Evolutionary conservation across 2,329 filamentous ascomycete genomes (phyloP).

Genomic region (Alternaria brassicicola): DNA sequence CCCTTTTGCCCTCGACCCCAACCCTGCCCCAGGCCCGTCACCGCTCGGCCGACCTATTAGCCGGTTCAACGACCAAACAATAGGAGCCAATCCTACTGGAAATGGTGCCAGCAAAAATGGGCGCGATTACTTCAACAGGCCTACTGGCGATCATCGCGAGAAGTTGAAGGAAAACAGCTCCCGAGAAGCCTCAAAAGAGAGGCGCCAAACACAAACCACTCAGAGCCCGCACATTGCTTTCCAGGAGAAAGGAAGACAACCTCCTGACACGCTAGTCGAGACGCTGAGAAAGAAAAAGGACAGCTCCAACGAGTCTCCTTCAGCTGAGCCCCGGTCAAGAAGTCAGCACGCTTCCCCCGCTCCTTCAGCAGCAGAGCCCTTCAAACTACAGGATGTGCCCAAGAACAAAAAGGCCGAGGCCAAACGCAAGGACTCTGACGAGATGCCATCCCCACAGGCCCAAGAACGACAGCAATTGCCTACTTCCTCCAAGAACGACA

Average conservation of each 20-base stretch:
- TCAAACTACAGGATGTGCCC: slow-evolving; percentile 82
- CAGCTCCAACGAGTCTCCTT: slow-evolving; percentile 34
- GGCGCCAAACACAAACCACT: slow-evolving; percentile 43
- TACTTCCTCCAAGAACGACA: slow-evolving; percentile 49
- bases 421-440: slow-evolving; percentile 54
- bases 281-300: slow-evolving; percentile 57
- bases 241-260: slow-evolving; percentile 77
- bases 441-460: slow-evolving; percentile 35
- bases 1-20: slow-evolving; percentile 60
- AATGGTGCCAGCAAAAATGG: slow-evolving; percentile 34
- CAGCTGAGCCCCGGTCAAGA: slow-evolving; percentile 57
- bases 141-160: slow-evolving; percentile 49
- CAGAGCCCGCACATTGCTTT: slow-evolving; percentile 88
- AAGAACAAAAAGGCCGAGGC: slow-evolving; percentile 63
- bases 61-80: slow-evolving; percentile 35
- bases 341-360: slow-evolving; percentile 47
- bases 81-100: slow-evolving; percentile 23
- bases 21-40: slow-evolving; percentile 51
- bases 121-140: slow-evolving; percentile 55
- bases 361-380: slow-evolving; percentile 52
- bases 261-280: slow-evolving; percentile 66
- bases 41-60: slow-evolving; percentile 44
- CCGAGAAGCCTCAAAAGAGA: slow-evolving; percentile 54
- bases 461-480: slow-evolving; percentile 40
- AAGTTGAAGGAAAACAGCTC: slow-evolving; percentile 51